Conservation (phyloP, 768 basidiomycete species). For the Daedaleopsis nitida region DNA sequence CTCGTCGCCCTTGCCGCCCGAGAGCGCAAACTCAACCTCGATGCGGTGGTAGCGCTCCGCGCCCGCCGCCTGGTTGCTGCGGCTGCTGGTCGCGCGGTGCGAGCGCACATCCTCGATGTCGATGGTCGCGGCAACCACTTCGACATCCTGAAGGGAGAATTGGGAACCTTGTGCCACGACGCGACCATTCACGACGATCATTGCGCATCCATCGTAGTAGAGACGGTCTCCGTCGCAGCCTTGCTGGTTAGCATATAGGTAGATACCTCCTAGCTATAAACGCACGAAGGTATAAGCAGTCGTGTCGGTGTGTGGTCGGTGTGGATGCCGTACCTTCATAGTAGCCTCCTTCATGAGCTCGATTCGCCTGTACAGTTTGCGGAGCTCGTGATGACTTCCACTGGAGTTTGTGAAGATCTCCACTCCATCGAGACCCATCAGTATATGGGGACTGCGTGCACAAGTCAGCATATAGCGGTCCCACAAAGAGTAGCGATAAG, state of each 20-base stretch:
- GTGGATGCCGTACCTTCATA: constrained; percentile 61
- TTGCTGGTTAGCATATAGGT: constrained; percentile 98
- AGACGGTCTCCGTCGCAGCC: constrained; percentile 98
- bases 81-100: constrained; percentile 79
- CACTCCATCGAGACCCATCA: constrained; percentile 98
- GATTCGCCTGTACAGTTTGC: constrained; percentile 90
- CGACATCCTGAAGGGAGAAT: constrained; percentile 94
- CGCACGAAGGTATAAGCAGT: background rate
- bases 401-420: constrained; percentile 99
- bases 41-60: constrained; percentile 79
- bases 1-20: constrained; percentile 60
- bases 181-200: constrained; percentile 94
- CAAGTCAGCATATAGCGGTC: background rate
- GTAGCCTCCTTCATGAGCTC: constrained; percentile 98
- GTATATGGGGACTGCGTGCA: constrained; percentile 82
- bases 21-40: constrained; percentile 78
- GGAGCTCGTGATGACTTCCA: constrained; percentile 96
- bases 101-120: constrained; percentile 97
- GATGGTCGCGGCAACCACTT: constrained; percentile 93
- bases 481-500: background rate
- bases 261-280: constrained; percentile 87
- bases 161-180: constrained; percentile 95
- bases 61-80: constrained; percentile 87
- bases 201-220: constrained; percentile 96
- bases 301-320: background rate